These are phyloP conservation scores for Crithidia mellificae DNA, from an alignment of 208 protist genomes.

Conservation along the genomic window DNA sequence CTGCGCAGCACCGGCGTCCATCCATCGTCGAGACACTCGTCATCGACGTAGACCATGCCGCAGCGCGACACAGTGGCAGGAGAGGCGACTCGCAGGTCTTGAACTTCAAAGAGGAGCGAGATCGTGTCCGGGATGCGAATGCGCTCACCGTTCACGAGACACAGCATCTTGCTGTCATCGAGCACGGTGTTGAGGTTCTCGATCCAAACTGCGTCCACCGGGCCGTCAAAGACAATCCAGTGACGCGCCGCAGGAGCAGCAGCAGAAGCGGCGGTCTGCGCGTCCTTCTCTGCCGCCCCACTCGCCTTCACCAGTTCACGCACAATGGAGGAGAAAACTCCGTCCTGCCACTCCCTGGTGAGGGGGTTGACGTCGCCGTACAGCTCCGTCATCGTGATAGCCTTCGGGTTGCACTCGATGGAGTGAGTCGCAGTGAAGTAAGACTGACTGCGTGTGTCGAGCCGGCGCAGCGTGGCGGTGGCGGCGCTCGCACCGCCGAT, in stretches of 20 bases:
- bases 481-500: not conserved
- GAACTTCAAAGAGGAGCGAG: slow-evolving; percentile 98
- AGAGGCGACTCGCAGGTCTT: slow-evolving; percentile 96
- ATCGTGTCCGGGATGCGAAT: slow-evolving; percentile 93
- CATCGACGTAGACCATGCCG: slow-evolving; percentile 98
- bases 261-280: too few relatives aligned
- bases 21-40: slow-evolving; percentile 80
- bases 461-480: slow-evolving; percentile 27
- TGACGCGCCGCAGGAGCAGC: slow-evolving; percentile 70
- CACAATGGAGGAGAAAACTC: slow-evolving; percentile 91
- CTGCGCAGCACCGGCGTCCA: slow-evolving; percentile 74
- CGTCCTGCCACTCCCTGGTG: slow-evolving; percentile 96
- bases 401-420: slow-evolving; percentile 93
- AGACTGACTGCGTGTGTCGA: slow-evolving; percentile 56
- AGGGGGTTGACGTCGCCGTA: slow-evolving; percentile 95
- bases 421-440: slow-evolving; percentile 70
- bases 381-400: slow-evolving; percentile 94
- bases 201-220: slow-evolving; percentile 98
- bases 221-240: slow-evolving; percentile 98
- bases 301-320: slow-evolving; percentile 79
- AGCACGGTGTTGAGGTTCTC: slow-evolving; percentile 99
- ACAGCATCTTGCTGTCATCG: slow-evolving; percentile 98
- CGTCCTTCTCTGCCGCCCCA: slow-evolving; percentile 13
- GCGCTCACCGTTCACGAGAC: slow-evolving; percentile 95
- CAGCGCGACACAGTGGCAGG: slow-evolving; percentile 98